Percentiles rank a stretch among this genome's conserved stretches.
These are phyloP conservation scores for Hsuehochloa calcarea DNA, from an alignment of 176 grass and related monocot species.

Conservation along the genomic window DNA sequence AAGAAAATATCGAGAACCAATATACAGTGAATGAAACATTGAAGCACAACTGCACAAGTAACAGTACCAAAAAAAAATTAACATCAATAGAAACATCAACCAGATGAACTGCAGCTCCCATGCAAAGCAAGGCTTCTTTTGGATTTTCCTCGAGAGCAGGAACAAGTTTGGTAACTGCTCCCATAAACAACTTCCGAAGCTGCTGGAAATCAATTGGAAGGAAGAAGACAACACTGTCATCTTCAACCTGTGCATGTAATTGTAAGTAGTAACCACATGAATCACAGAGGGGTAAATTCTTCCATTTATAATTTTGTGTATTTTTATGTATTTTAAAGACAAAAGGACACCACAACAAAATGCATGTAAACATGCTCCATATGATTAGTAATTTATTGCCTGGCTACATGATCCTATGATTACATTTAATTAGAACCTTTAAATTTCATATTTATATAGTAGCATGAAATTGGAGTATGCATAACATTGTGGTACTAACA, in stretches of 20 bases:
- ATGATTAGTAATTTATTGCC: neutral
- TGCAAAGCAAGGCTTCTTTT: conserved; percentile 72
- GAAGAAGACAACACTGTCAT: conserved; percentile 39
- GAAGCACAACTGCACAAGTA: neutral
- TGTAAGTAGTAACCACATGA: conserved; percentile 17
- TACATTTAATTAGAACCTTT: neutral
- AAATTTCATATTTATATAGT: neutral
- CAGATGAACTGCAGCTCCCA: conserved; percentile 83
- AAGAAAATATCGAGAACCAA: conserved; percentile 19
- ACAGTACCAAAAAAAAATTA: neutral
- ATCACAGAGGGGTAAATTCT: neutral
- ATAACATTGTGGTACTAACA: neutral
- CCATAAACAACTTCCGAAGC: conserved; percentile 44
- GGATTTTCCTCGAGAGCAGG: conserved; percentile 49
- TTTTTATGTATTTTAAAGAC: neutral
- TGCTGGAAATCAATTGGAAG: conserved; percentile 68
- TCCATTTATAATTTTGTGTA: neutral
- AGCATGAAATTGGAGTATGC: neutral
- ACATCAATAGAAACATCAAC: conserved; percentile 42
- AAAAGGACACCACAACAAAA: neutral
- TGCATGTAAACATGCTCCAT: neutral
- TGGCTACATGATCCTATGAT: neutral
- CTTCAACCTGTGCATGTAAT: conserved; percentile 49
- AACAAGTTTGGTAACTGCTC: conserved; percentile 34
- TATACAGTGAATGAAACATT: neutral